Evolutionary conservation across 139 green algal genomes (phyloP).

Genomic region (Coelastrella sp.): DNA sequence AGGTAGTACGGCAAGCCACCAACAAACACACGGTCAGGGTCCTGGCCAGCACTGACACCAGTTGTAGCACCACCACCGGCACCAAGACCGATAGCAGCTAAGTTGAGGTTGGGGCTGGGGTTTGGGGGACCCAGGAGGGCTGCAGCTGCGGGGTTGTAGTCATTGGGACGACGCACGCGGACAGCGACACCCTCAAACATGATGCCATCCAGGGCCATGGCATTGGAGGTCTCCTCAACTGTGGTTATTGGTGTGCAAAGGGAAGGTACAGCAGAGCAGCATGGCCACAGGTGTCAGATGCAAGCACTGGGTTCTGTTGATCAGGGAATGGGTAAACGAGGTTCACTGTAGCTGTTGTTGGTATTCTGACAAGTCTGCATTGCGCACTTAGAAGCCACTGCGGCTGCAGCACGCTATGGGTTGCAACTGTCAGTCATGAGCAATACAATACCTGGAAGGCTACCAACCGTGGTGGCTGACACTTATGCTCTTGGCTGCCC

Average conservation of each 20-base stretch:
- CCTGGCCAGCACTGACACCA: conserved; percentile 5
- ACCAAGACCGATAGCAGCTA: conserved; percentile 92
- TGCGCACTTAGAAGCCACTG: too few relatives aligned
- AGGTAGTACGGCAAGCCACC: conserved; percentile 98
- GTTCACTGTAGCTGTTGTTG: too few relatives aligned
- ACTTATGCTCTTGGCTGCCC: too few relatives aligned
- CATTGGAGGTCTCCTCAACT: conserved; percentile 94
- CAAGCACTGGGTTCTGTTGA: too few relatives aligned
- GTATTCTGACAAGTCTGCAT: too few relatives aligned
- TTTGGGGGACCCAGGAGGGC: conserved; percentile 50
- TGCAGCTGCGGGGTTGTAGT: conserved; percentile 93
- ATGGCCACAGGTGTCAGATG: background rate
- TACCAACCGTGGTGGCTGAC: too few relatives aligned
- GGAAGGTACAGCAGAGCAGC: background rate
- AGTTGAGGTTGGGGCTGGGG: conserved; percentile 94
- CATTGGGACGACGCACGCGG: conserved; percentile 94
- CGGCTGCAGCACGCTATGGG: too few relatives aligned
- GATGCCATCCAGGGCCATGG: conserved; percentile 96
- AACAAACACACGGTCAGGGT: conserved; percentile 91
- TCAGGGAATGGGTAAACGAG: too few relatives aligned
- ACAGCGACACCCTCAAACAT: conserved; percentile 97
- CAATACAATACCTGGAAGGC: too few relatives aligned
- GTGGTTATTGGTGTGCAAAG: background rate
- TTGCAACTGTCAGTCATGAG: too few relatives aligned
- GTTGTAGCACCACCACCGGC: conserved; percentile 1